These are phyloP conservation scores for Tetraselmis chui DNA, from an alignment of 139 green algal species.

Conservation along the genomic window DNA sequence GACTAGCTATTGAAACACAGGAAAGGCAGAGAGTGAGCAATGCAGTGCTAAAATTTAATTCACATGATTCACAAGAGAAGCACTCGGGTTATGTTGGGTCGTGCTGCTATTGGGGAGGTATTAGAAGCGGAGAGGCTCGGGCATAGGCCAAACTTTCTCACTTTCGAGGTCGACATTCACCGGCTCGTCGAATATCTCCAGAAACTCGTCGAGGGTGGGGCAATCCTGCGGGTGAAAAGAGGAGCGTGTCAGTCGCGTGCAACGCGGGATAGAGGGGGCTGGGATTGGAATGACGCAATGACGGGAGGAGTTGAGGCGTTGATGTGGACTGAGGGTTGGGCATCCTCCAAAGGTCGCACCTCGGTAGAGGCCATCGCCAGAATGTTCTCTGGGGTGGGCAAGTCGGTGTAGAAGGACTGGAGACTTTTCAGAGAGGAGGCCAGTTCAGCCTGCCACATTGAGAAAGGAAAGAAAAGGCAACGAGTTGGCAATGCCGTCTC, in stretches of 20 bases:
- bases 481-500: too few relatives aligned
- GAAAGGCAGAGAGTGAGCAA: too few relatives aligned
- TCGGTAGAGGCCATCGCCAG: not conserved
- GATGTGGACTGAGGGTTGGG: too few relatives aligned
- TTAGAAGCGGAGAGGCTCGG: not conserved
- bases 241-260: too few relatives aligned
- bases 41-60: too few relatives aligned
- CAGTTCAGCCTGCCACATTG: not conserved
- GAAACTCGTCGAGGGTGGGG: slow-evolving; percentile 16
- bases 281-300: too few relatives aligned
- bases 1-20: too few relatives aligned
- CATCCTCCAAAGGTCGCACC: not conserved
- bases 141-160: slow-evolving; percentile 19
- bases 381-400: not conserved
- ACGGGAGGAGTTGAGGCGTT: too few relatives aligned
- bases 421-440: not conserved
- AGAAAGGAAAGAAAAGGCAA: not conserved
- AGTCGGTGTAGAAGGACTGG: not conserved
- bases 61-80: too few relatives aligned
- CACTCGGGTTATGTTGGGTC: too few relatives aligned
- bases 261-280: too few relatives aligned
- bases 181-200: slow-evolving; percentile 16
- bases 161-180: slow-evolving; percentile 16
- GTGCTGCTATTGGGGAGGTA: too few relatives aligned
- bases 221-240: not conserved